Evolutionary conservation across 2,329 filamentous ascomycete genomes (phyloP).

Genomic region (Pestalotiopsis sp.): DNA sequence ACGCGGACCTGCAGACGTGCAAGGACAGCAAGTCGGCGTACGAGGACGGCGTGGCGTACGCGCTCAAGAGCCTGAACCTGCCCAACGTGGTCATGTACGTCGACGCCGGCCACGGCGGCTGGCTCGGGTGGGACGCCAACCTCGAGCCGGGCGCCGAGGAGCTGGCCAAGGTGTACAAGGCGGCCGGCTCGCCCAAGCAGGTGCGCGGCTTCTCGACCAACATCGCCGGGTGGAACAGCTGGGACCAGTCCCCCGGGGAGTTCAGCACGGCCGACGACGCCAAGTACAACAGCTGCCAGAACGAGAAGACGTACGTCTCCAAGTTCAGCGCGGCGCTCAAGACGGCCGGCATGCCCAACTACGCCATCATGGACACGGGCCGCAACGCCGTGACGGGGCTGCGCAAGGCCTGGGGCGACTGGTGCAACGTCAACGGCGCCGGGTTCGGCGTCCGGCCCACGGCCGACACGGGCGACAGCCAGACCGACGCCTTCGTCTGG

Average conservation of each 20-base stretch:
- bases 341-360: constrained; percentile 38
- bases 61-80: constrained; percentile 49
- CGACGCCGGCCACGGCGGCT: constrained; percentile 59
- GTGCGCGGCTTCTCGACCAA: constrained; percentile 55
- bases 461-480: constrained; percentile 49
- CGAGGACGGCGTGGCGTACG: constrained; percentile 48
- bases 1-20: constrained; percentile 52
- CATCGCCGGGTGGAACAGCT: constrained; percentile 56
- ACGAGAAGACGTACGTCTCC: constrained; percentile 54
- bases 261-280: constrained; percentile 32
- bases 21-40: constrained; percentile 47
- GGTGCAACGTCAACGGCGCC: constrained; percentile 57
- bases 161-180: constrained; percentile 51
- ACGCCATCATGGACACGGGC: constrained; percentile 19
- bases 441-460: constrained; percentile 57
- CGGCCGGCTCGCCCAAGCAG: constrained; percentile 45
- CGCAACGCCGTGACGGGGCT: constrained; percentile 43
- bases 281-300: constrained; percentile 45
- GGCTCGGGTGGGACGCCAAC: constrained; percentile 61
- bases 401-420: constrained; percentile 49
- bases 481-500: constrained; percentile 59
- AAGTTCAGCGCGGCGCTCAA: constrained; percentile 66
- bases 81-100: constrained; percentile 61
- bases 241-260: constrained; percentile 34
- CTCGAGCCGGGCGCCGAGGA: constrained; percentile 50